These are phyloP conservation scores for Madurella fahalii DNA, from an alignment of 2,329 filamentous ascomycete species.

Conservation along the genomic window DNA sequence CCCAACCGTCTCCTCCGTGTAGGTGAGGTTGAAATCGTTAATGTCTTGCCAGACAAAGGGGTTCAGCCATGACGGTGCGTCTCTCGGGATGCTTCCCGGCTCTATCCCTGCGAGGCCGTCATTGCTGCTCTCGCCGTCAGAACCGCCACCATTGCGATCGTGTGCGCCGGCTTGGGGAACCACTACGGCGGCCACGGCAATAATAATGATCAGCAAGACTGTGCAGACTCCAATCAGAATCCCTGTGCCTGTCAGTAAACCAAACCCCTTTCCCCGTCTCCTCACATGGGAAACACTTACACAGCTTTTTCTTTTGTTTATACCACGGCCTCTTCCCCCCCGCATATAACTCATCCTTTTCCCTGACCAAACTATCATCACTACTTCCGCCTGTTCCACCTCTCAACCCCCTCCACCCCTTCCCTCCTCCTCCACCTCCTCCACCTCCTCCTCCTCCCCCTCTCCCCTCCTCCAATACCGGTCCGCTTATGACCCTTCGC, in stretches of 20 bases:
- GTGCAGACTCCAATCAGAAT: constrained; percentile 50
- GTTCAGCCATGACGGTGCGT: constrained; percentile 74
- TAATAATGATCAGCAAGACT: constrained; percentile 57
- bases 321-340: constrained; percentile 36
- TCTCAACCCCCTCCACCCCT: constrained; percentile 13
- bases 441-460: constrained; percentile 24
- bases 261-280: not conserved
- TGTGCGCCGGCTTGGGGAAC: constrained; percentile 54
- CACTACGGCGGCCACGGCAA: constrained; percentile 64
- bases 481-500: constrained; percentile 23
- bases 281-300: constrained; percentile 40
- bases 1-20: constrained; percentile 79
- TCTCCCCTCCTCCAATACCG: constrained; percentile 23
- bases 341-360: constrained; percentile 47
- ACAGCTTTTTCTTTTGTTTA: constrained; percentile 57
- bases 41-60: constrained; percentile 92
- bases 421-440: constrained; percentile 21
- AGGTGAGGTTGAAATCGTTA: constrained; percentile 88
- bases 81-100: constrained; percentile 54
- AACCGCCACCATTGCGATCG: constrained; percentile 25
- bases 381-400: constrained; percentile 34
- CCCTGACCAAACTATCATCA: constrained; percentile 41
- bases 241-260: constrained; percentile 37
- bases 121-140: constrained; percentile 28
- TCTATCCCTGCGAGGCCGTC: constrained; percentile 51